Base-by-base conservation (phyloP, 140 eudicot species). In the Ambrosia hybrid region DNA sequence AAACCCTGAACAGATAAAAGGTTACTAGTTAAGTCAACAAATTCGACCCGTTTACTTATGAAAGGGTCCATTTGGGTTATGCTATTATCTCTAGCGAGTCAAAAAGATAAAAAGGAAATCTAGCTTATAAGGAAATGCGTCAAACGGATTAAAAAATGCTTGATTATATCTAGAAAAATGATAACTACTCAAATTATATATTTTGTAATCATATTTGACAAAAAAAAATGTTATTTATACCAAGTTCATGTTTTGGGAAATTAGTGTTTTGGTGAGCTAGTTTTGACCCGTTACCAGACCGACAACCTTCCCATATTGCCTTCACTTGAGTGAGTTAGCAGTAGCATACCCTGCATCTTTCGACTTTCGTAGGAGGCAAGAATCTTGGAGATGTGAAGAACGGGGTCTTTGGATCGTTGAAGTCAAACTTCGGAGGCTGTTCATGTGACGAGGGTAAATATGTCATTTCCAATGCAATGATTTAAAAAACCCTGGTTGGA, bases 281-380 rank as follows among this genome's bases (percentile, higher is more conserved):
- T 0, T 21, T 21, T 21, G 30, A 21, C 30, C 30, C 30, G 30
- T 21, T 21, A 21, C 30, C 30, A 21, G 30, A 21, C 30, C 30
- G 30, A 21, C 30, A 21, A 0, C 30, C 30, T 21, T 21, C 30
- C 30, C 30, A 21, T 21, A 21, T 21, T 21, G 30, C 30, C 10
- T 33, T 64, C 30, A 63, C 38, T 56, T 39, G 30, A 21, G 30
- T 21, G 30, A 21, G 30, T 21, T 21, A 21, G 0, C 30, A 41
- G 46, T 41, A 41, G 51, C 89, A 82, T 81, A 93, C 98, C 97
- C 84, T 82, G 93, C 95, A 87, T 82, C 73, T 87, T 80, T 93
- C 93, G 57, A 89, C 92, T 85, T 87, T 93, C 1, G 98, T 93
- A 55, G 98, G 98, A 9, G 98, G 98, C 64, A 93, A 80, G 77